These are phyloP conservation scores for Colletotrichum somersetense DNA, from an alignment of 2,329 filamentous ascomycete genomes.

Conservation along the genomic window DNA sequence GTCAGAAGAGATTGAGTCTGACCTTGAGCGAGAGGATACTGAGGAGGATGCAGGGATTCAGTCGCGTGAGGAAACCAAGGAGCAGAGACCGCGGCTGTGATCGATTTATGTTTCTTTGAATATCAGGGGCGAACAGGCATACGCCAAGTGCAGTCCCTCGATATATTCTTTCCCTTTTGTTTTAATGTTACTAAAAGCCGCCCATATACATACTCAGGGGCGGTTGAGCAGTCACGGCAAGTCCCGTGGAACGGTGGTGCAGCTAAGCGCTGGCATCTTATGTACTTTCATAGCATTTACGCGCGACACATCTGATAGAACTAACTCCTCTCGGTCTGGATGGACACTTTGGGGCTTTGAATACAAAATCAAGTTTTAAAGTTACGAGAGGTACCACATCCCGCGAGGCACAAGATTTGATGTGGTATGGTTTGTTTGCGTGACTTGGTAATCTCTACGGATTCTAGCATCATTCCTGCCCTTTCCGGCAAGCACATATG, in stretches of 20 bases:
- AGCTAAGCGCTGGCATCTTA: constrained; percentile 3
- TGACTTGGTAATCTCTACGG: neutral
- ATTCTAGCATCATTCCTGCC: too few relatives aligned
- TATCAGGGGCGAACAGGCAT: neutral
- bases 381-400: neutral
- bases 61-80: constrained; percentile 24
- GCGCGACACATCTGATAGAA: constrained; percentile 21
- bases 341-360: constrained; percentile 12
- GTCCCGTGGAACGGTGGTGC: constrained; percentile 4
- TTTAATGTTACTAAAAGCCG: constrained; percentile 20
- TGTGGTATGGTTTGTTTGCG: neutral
- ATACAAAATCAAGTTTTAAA: constrained; percentile 9
- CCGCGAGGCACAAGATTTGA: neutral
- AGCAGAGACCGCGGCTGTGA: constrained; percentile 35
- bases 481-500: neutral
- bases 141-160: neutral
- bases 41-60: constrained; percentile 42
- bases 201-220: neutral
- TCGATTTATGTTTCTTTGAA: neutral
- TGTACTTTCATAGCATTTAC: constrained; percentile 25
- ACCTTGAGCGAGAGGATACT: constrained; percentile 55
- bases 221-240: constrained; percentile 10
- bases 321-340: constrained; percentile 30
- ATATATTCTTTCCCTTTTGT: constrained; percentile 3
- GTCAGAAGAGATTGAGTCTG: constrained; percentile 65